These are phyloP conservation scores for Epichloe baconii DNA, from an alignment of 2,329 filamentous ascomycete genomes.

Conservation along the genomic window DNA sequence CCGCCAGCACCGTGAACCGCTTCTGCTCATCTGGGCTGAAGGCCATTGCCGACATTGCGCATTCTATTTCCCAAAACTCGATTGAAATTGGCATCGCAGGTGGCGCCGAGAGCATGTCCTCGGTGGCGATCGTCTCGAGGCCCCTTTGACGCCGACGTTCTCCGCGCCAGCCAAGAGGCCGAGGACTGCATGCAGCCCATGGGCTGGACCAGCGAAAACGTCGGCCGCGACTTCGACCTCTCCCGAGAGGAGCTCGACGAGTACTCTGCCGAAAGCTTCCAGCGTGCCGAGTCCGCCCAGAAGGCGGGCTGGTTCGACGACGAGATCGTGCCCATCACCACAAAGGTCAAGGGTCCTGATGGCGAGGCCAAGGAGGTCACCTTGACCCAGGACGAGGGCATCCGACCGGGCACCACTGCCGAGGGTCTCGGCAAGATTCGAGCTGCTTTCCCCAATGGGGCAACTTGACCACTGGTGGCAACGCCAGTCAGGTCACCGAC, in stretches of 20 bases:
- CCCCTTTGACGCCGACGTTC: constrained; percentile 66
- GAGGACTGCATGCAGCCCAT: constrained; percentile 85
- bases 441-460: constrained; percentile 87
- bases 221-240: constrained; percentile 81
- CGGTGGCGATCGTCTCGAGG: constrained; percentile 54
- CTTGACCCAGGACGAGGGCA: constrained; percentile 77
- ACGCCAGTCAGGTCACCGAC: constrained; percentile 90
- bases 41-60: constrained; percentile 87
- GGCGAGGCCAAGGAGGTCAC: constrained; percentile 68
- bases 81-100: constrained; percentile 83
- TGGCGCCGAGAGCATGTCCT: constrained; percentile 82
- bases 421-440: constrained; percentile 76
- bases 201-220: constrained; percentile 97
- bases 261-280: constrained; percentile 79
- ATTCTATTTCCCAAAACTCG: constrained; percentile 64
- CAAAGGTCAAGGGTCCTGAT: constrained; percentile 71
- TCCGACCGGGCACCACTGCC: constrained; percentile 77
- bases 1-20: constrained; percentile 73
- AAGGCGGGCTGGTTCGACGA: constrained; percentile 86
- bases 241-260: constrained; percentile 67
- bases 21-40: constrained; percentile 97
- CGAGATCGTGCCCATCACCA: constrained; percentile 82
- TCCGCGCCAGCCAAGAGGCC: constrained; percentile 59
- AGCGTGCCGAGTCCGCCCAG: constrained; percentile 76
- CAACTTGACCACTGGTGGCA: constrained; percentile 75